Conservation (phyloP, 1,284 basidiomycete species). For the Rhodofomes roseus region DNA sequence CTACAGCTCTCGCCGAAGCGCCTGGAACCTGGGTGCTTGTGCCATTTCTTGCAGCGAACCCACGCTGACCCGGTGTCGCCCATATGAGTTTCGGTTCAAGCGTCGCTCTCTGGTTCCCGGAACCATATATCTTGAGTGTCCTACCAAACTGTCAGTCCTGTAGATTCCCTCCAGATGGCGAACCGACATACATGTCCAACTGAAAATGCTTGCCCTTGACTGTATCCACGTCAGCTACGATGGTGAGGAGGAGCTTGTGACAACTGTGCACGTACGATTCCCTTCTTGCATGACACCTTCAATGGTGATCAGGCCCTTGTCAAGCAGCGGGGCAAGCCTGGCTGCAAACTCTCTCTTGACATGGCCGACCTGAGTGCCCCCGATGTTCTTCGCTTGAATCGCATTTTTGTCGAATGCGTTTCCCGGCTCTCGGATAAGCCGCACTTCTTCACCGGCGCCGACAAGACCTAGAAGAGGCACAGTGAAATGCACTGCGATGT, state of each 20-base stretch:
- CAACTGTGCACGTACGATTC: slow-evolving; percentile 47
- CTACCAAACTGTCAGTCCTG: slow-evolving; percentile 31
- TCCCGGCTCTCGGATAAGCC: slow-evolving; percentile 61
- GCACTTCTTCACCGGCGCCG: slow-evolving; percentile 75
- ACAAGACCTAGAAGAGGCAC: slow-evolving; percentile 55
- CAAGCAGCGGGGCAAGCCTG: slow-evolving; percentile 69
- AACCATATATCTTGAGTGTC: slow-evolving; percentile 69
- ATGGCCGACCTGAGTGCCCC: slow-evolving; percentile 74
- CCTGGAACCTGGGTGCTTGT: slow-evolving; percentile 23
- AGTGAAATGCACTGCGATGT: background rate
- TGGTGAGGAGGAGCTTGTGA: background rate
- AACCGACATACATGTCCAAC: slow-evolving; percentile 50
- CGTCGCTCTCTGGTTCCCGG: slow-evolving; percentile 49
- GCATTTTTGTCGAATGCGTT: slow-evolving; percentile 76
- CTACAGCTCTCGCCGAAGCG: slow-evolving; percentile 14
- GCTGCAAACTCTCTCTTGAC: slow-evolving; percentile 59
- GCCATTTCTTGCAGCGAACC: slow-evolving; percentile 36
- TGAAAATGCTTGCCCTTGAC: slow-evolving; percentile 48
- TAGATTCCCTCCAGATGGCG: background rate
- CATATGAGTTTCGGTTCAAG: slow-evolving; percentile 69
- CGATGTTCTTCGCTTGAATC: slow-evolving; percentile 78
- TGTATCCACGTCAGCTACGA: slow-evolving; percentile 14
- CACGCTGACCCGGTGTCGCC: slow-evolving; percentile 69
- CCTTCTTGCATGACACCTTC: slow-evolving; percentile 77
- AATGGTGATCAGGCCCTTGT: slow-evolving; percentile 55